Evolutionary conservation across 148 eudicot species (phyloP), one percentile per base, ranked within the genome.

Genomic region (Vaccinium vitisidaea): DNA sequence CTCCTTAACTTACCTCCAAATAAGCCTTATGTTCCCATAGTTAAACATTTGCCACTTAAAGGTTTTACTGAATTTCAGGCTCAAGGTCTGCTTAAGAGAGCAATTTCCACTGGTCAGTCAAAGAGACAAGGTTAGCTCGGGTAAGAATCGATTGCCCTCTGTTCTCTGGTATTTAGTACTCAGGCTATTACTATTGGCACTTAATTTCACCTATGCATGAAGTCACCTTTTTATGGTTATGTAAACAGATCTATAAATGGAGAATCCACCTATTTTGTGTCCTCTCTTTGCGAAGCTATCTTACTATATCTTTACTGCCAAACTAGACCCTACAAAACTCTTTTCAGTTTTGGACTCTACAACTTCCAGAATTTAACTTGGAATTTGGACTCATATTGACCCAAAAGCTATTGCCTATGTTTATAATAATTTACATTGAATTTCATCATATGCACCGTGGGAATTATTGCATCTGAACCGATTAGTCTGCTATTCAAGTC

Each of bases 41-140:
- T 76, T 32, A 79, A 39, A 43, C 56, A 54, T 69, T 53, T 30
- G 76, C 30, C 67, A 78, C 86, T 67, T 83, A 11, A 23, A 80
- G 78, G 86, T 86, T 84, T 82, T 75, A 84, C 87, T 83, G 89
- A 90, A 82, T 85, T 88, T 80, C 92, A 97, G 99, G 98, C 98
- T 85, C 98, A 97, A 89, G 98, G 99, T 84, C 87, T 97, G 78
- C 98, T 97, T 82, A 91, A 92, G 87, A 91, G 90, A 89, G 90
- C 99, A 79, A 89, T 79, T 75, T 86, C 95, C 67, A 88, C 94
- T 73, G 99, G 99, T 87, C 93, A 92, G 86, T 92, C 99, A 59
- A 97, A 89, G 99, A 97, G 89, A 98, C 99, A 85, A 94, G 99
- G 89, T 87, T 97, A 90, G 98, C 99, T 83, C 93, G 99, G 93